Base-by-base conservation (phyloP, 768 basidiomycete species). In the Galerina marginata region DNA sequence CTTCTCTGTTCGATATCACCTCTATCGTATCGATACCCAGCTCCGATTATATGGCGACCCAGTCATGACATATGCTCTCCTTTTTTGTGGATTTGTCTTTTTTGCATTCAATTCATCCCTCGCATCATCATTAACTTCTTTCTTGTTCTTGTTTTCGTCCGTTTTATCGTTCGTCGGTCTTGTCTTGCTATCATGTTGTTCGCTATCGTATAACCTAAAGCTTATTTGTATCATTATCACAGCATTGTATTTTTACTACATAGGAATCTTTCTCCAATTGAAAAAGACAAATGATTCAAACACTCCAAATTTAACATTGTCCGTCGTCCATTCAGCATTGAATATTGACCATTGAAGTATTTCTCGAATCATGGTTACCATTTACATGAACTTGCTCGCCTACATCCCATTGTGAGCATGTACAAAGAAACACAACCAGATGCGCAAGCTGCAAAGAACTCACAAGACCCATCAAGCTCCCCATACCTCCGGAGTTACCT, bases 401-500 rank as follows among this genome's bases (percentile, higher is more conserved):
- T 61, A 14, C 14, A 23, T 26, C 36, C 12, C 20, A 38, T 38
- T 50, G 42, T 61, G 36, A 61, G 60, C 42, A n/a, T 2, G 16
- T 6, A 6, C 25, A 48, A 48, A 51, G 12, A 33, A 36, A 38
- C 2, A 20, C 6, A 38, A 36, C 9, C 6, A 5, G 9, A 7
- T n/a, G 25, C 1, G 39, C 2, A 9, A 39, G 16, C 14, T 15
- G 16, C 6, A 43, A n/a, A 50, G 36, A 43, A 80, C 86, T 73
- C 57, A 91, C 91, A 70, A 92, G 74, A 43, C 83, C 68, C 77
- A 88, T 76, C 55, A 95, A 67, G 11, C 82, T 70, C 43, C 86
- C 69, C 43, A 95, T 70, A 1, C 92, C 91, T 42, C 91, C 90
- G 20, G 90, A 91, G 69, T 86, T 83, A 12, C 84, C 77, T 0